Evolutionary conservation across 805 yeast species (phyloP), one percentile per base, ranked within the genome.

Genomic region (Candida nonsorbophila): DNA sequence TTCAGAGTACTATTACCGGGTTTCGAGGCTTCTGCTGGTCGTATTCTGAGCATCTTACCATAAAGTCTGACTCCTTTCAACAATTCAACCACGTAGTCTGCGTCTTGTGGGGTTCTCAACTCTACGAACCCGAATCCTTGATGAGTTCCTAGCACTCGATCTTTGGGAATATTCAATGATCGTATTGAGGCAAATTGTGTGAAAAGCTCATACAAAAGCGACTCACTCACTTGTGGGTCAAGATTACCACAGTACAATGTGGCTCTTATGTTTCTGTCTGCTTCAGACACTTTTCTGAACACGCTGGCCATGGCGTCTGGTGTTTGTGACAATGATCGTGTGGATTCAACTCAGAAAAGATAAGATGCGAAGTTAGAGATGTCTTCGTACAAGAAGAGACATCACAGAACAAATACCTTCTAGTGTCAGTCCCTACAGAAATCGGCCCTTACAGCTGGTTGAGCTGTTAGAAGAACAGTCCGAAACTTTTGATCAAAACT

Each of bases 81-180:
- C 1, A 83, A 53, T 34, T 72, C 67, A 20, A 71, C 53, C 1
- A 78, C 84, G 49, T 87, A 90, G 6, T 77, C 80, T 0, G 82
- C 80, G 42, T 86, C 96, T 12, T 56, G 62, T 3, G 58, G 55
- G 10, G 65, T 59, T 28, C 61, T 55, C 45, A 83, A 79, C 48
- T 84, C 92, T 1, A 83, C 81, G 56, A 92, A 90, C 7, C 94
- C 97, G 58, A 67, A 90, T 4, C 97, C 97, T 45, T 82, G 94
- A 45, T 83, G 87, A 1, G 71, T 61, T 36, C 73, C 74, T 16
- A 75, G 55, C 4, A 87, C 65, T 37, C 85, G 69, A 47, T 87
- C 96, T 45, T 76, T 79, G 5, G 97, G 97, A 39, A 92, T 62
- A 36, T 79, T 70, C 4, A 92, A 69, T 17, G 72, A 65, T 22